These are phyloP conservation scores for Picea mariana DNA, from an alignment of 83 land plant species.

Conservation along the genomic window DNA sequence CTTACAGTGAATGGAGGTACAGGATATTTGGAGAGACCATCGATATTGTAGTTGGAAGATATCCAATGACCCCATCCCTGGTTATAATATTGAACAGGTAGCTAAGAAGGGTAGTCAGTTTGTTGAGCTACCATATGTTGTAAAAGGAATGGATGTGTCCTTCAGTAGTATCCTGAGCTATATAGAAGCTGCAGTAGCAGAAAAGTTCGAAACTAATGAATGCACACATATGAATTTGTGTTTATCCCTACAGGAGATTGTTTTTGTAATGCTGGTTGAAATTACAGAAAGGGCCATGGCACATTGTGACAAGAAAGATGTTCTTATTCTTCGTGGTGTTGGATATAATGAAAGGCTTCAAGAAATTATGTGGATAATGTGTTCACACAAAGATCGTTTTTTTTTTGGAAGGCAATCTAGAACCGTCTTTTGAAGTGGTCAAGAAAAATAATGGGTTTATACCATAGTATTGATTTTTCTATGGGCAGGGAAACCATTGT, in stretches of 20 bases:
- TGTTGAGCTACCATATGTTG: constrained; percentile 89
- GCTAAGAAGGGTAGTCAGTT: constrained; percentile 88
- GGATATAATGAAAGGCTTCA: constrained; percentile 93
- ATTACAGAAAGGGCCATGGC: constrained; percentile 99
- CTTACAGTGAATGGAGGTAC: too few relatives aligned
- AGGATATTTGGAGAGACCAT: too few relatives aligned
- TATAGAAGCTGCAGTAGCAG: constrained; percentile 81
- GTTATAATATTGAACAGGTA: constrained; percentile 3
- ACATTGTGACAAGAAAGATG: constrained; percentile 92
- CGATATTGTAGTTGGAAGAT: too few relatives aligned
- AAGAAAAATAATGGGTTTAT: too few relatives aligned
- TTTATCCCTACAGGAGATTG: constrained; percentile 94
- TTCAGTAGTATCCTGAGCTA: constrained; percentile 95
- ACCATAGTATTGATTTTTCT: too few relatives aligned
- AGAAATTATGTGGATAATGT: constrained; percentile 93
- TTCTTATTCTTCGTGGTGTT: constrained; percentile 96
- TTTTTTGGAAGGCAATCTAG: too few relatives aligned
- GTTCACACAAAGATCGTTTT: constrained; percentile 15
- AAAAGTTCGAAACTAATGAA: constrained; percentile 83
- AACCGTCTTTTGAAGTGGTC: too few relatives aligned
- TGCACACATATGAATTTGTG: constrained; percentile 94
- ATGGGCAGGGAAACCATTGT: too few relatives aligned
- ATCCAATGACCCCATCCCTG: too few relatives aligned
- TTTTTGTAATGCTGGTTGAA: constrained; percentile 98
- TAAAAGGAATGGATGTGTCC: constrained; percentile 99